These are phyloP conservation scores for Kazachstania viticola DNA, from an alignment of 805 yeast species.

Conservation along the genomic window DNA sequence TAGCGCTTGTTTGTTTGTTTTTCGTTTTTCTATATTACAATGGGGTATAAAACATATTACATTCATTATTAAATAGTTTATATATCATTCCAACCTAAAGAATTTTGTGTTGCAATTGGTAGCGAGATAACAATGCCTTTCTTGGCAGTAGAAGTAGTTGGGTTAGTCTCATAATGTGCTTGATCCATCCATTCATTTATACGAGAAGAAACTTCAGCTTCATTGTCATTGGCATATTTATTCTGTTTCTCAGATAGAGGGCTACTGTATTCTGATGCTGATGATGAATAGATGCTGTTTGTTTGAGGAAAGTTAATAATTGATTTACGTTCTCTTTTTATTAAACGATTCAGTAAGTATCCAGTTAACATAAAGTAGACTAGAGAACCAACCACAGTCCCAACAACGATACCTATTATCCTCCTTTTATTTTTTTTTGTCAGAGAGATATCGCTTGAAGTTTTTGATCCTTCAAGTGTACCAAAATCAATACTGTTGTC, in stretches of 20 bases:
- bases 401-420: slow-evolving; percentile 71
- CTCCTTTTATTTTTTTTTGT: slow-evolving; percentile 28
- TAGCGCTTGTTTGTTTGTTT: too few relatives aligned
- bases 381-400: slow-evolving; percentile 69
- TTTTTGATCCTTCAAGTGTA: slow-evolving; percentile 15
- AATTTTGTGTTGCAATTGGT: slow-evolving; percentile 60
- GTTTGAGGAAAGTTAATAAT: slow-evolving; percentile 11
- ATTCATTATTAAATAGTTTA: too few relatives aligned
- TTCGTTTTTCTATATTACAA: background rate
- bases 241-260: slow-evolving; percentile 11
- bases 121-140: slow-evolving; percentile 39
- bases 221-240: slow-evolving; percentile 9
- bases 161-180: slow-evolving; percentile 1
- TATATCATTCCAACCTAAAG: slow-evolving; percentile 52
- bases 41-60: too few relatives aligned
- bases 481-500: slow-evolving; percentile 5
- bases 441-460: slow-evolving; percentile 5
- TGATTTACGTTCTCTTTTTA: slow-evolving; percentile 24
- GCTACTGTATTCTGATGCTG: slow-evolving; percentile 1
- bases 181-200: slow-evolving; percentile 26
- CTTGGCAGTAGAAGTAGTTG: background rate
- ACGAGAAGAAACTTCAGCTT: slow-evolving; percentile 17
- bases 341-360: slow-evolving; percentile 40
- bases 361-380: slow-evolving; percentile 52
- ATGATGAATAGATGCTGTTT: slow-evolving; percentile 3